Evolutionary conservation across 106 monocot species (phyloP).

Genomic region (Triglochin maritima): DNA sequence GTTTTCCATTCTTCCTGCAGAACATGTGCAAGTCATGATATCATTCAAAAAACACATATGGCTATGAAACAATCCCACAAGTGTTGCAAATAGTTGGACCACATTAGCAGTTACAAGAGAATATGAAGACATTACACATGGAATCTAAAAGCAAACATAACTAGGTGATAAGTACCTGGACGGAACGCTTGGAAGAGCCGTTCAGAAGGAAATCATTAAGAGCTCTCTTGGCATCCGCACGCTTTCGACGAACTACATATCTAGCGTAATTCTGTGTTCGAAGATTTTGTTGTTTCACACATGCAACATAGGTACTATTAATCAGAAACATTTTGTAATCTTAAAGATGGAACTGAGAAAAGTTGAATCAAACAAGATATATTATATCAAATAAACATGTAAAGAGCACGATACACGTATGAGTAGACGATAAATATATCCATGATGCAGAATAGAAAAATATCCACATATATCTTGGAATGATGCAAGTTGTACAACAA

Average conservation of each 20-base stretch:
- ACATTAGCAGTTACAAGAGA: neutral
- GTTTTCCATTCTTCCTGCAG: conserved; percentile 7
- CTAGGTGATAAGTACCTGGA: neutral
- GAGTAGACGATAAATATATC: too few relatives aligned
- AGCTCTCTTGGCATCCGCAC: conserved; percentile 54
- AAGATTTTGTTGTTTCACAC: neutral
- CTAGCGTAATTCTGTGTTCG: conserved; percentile 30
- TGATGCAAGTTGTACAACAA: too few relatives aligned
- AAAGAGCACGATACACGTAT: neutral
- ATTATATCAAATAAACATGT: neutral
- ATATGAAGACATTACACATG: neutral
- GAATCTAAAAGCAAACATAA: neutral
- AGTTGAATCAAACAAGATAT: too few relatives aligned
- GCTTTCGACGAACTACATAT: conserved; percentile 57
- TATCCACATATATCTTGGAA: too few relatives aligned
- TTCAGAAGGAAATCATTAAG: conserved; percentile 45
- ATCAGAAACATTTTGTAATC: too few relatives aligned
- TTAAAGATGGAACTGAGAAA: too few relatives aligned
- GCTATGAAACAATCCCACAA: neutral
- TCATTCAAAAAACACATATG: conserved; percentile 1
- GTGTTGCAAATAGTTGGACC: neutral
- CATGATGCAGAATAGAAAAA: too few relatives aligned
- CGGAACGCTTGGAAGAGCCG: conserved; percentile 19
- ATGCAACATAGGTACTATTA: too few relatives aligned
- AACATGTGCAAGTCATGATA: neutral